Base-by-base conservation (phyloP, 306 rosid species). In the Phaseolus lunatus region DNA sequence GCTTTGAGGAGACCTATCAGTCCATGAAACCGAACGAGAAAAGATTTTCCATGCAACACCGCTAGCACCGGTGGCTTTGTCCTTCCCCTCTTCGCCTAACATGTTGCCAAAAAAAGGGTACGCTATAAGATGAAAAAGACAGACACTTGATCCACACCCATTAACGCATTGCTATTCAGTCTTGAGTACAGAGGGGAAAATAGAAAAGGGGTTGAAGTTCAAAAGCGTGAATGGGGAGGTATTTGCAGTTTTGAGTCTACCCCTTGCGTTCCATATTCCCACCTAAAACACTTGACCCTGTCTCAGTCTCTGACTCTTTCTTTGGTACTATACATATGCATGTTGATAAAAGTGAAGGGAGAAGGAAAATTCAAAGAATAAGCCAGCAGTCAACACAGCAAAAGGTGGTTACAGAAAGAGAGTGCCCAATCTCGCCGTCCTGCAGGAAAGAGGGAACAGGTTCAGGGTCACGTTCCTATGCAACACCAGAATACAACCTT, bases 1-100 rank as follows among this genome's bases (percentile, higher is more conserved):
- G 61, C 47, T 85, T 4, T 85, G 48, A 9, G 94, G 92, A 72
- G 97, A 90, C 19, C 92, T 87, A 79, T 82, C 97, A 15, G 85
- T 83, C 98, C 98, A 95, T 13, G 98, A 95, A 66, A 80, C 89
- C 11, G 98, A 92, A 79, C 98, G 90, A 2, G 87, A 74, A 81
- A 80, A 91, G 7, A 78, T 70, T 74, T 80, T 73, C 70, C 85
- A 26, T 61, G 72, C 52, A 57, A 47, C 22, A 20, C 84, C 63
- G 24, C 15, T 18, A 39, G 87, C 64, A 15, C 47, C 37, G 5
- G 75, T 8, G 19, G 47, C 67, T 69, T 77, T 72, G 41, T 77
- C 49, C 76, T 81, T 83, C 2, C 66, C 89, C 39, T 89, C 84
- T 56, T 84, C 83, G 13, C 91, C 90, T 71, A 87, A 74, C 97